These are phyloP conservation scores for Cocos nucifera DNA, from an alignment of 176 grass and related monocot species.

Conservation along the genomic window DNA sequence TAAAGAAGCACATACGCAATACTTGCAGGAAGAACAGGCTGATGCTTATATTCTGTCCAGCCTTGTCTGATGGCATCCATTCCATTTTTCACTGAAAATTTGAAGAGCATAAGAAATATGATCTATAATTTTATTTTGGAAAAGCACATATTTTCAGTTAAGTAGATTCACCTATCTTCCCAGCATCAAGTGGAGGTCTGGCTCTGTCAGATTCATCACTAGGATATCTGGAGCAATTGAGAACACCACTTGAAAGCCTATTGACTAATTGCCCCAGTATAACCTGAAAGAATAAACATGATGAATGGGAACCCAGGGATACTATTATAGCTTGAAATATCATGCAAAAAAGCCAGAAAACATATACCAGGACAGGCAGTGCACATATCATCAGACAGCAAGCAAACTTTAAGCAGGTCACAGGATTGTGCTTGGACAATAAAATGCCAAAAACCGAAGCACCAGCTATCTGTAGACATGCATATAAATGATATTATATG, in stretches of 20 bases:
- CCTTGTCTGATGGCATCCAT: slow-evolving; percentile 67
- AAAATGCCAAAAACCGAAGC: slow-evolving; percentile 88
- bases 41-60: slow-evolving; percentile 88
- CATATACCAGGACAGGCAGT: slow-evolving; percentile 76
- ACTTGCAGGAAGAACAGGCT: slow-evolving; percentile 88
- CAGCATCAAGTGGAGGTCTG: slow-evolving; percentile 46
- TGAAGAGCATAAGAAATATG: slow-evolving; percentile 12
- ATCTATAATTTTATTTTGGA: no score
- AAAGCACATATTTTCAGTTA: no score
- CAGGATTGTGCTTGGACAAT: slow-evolving; percentile 68
- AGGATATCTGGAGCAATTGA: slow-evolving; percentile 53
- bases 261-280: slow-evolving; percentile 86
- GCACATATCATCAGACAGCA: slow-evolving; percentile 67
- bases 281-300: slow-evolving; percentile 48
- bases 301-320: slow-evolving; percentile 7
- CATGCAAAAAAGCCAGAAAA: slow-evolving; percentile 2
- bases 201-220: slow-evolving; percentile 44
- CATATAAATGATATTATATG: not conserved
- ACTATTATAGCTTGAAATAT: slow-evolving; percentile 11
- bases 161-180: slow-evolving; percentile 47
- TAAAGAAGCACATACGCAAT: slow-evolving; percentile 84
- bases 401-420: slow-evolving; percentile 82
- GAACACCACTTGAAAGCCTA: slow-evolving; percentile 61
- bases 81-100: slow-evolving; percentile 67
- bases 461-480: slow-evolving; percentile 54